A percentile compares a stretch with the other conserved stretches of the same genome.
These are phyloP conservation scores for Cardiospermum halicacabum DNA, from an alignment of 345 rosid species.

Conservation along the genomic window DNA sequence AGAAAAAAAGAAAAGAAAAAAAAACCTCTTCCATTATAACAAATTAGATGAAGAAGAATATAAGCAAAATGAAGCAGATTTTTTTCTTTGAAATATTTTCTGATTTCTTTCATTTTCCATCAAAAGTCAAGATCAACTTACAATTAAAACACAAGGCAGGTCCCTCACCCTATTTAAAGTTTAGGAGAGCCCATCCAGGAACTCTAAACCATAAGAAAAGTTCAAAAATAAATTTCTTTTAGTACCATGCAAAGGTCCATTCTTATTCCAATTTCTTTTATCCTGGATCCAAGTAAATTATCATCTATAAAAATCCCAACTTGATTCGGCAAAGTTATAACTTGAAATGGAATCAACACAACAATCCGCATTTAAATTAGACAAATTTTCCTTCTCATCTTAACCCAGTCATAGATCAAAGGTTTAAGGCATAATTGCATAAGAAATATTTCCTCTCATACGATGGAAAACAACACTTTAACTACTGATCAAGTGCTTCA, in stretches of 20 bases:
- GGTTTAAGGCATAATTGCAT: neutral
- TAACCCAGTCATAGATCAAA: neutral
- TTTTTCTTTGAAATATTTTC: too few species aligned
- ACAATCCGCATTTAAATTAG: neutral
- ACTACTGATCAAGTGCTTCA: neutral
- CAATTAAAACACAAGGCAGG: neutral
- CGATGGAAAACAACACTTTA: neutral
- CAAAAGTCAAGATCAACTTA: neutral
- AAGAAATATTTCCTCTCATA: neutral
- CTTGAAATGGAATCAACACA: neutral
- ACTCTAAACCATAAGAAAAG: neutral
- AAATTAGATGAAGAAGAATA: neutral
- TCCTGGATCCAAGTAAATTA: neutral
- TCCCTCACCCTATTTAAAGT: neutral
- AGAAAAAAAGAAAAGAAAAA: neutral
- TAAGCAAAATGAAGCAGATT: neutral
- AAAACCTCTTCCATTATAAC: neutral
- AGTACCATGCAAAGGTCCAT: neutral
- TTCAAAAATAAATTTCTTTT: neutral
- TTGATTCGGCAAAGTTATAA: neutral
- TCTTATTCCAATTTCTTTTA: neutral
- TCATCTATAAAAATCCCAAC: neutral
- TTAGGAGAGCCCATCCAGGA: neutral
- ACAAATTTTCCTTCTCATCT: constrained; percentile 4
- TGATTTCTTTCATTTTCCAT: neutral